Evolutionary conservation across 805 yeast genomes (phyloP).

Genomic region (Candida incommunis): DNA sequence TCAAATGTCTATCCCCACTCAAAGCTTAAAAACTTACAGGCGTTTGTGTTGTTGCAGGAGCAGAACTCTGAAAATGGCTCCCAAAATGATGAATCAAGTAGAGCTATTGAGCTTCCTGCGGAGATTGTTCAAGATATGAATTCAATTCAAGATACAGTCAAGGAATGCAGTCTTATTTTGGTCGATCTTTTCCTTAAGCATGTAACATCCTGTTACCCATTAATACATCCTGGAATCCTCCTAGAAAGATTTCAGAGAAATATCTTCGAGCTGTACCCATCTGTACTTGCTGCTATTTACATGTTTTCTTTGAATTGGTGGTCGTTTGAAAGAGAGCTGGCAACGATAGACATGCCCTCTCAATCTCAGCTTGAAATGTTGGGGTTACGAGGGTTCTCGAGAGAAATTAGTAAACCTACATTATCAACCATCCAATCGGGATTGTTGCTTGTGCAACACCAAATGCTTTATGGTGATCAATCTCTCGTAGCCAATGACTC

Average conservation of each 20-base stretch:
- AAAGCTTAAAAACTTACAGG: constrained; percentile 2
- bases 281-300: constrained; percentile 11
- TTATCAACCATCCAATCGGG: constrained; percentile 22
- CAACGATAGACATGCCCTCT: constrained; percentile 7
- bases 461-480: constrained; percentile 6
- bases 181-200: constrained; percentile 13
- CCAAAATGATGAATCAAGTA: constrained; percentile 7
- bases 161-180: constrained; percentile 11
- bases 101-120: constrained; percentile 13
- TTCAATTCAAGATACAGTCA: constrained; percentile 13
- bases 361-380: constrained; percentile 11
- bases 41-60: constrained; percentile 14
- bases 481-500: constrained; percentile 22
- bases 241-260: constrained; percentile 14
- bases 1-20: constrained; percentile 1
- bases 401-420: constrained; percentile 11
- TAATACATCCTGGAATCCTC: constrained; percentile 14
- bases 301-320: constrained; percentile 17
- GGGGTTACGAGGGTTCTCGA: constrained; percentile 8
- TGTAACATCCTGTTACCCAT: constrained; percentile 15
- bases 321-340: constrained; percentile 14
- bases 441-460: constrained; percentile 29
- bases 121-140: constrained; percentile 12
- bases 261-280: constrained; percentile 14
- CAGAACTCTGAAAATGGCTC: constrained; percentile 8